A percentile compares a stretch with the other conserved stretches of the same genome.
phyloP scores from a whole-genome alignment of 768 basidiomycete species.

The Lepiota venenata region DNA sequence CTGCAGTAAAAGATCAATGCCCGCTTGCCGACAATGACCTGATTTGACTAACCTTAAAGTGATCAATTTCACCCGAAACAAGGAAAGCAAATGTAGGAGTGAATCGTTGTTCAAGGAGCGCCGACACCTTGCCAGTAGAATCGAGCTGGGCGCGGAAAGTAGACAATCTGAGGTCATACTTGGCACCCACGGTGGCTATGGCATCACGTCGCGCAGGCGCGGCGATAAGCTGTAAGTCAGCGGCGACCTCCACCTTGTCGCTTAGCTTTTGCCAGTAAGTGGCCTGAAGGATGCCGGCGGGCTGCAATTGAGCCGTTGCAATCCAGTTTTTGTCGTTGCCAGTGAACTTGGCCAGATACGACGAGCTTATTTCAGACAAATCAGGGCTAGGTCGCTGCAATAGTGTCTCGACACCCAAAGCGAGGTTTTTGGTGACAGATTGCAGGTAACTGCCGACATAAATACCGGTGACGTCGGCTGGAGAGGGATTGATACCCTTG shows the following conservation, averaged over 20 bases:
- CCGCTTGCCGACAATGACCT: not conserved
- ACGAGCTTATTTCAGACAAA: constrained; percentile 64
- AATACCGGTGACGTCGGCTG: constrained; percentile 84
- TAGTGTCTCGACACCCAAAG: constrained; percentile 82
- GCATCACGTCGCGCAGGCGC: constrained; percentile 84
- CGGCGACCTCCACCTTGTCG: constrained; percentile 96
- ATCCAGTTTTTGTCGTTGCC: constrained; percentile 78
- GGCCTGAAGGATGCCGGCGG: constrained; percentile 78
- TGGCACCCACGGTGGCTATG: constrained; percentile 89
- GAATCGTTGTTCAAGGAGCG: constrained; percentile 93
- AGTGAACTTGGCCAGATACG: constrained; percentile 81
- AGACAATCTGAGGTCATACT: constrained; percentile 92
- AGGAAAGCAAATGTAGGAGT: constrained; percentile 94
- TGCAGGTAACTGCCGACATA: constrained; percentile 92
- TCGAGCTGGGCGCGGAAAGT: constrained; percentile 95
- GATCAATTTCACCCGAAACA: constrained; percentile 96
- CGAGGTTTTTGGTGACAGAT: constrained; percentile 86
- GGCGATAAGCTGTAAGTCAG: constrained; percentile 83
- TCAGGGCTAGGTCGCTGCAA: constrained; percentile 77
- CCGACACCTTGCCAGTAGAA: constrained; percentile 92
- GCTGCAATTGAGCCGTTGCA: constrained; percentile 87
- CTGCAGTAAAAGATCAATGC: constrained; percentile 34
- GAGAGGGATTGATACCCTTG: constrained; percentile 91
- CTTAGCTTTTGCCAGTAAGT: constrained; percentile 97
- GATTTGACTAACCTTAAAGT: constrained; percentile 75